Conservation (phyloP, 2,329 filamentous ascomycete genomes). For the Colletotrichum paranaense region DNA sequence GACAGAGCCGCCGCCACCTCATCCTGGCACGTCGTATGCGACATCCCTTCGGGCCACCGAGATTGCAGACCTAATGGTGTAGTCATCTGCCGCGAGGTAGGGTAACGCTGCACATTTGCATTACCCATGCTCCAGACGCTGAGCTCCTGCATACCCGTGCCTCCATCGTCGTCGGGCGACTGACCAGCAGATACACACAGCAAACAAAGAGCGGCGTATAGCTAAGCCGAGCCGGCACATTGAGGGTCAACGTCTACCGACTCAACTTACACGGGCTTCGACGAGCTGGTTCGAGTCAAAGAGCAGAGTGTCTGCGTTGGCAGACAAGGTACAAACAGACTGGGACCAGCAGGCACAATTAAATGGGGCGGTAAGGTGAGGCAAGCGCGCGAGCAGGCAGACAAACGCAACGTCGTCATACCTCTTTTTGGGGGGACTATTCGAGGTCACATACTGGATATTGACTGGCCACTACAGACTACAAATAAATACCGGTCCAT, state of each 20-base stretch:
- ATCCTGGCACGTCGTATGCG: slow-evolving; percentile 21
- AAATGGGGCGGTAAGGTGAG: neutral
- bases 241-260: neutral
- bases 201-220: neutral
- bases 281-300: neutral
- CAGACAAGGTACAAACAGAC: neutral
- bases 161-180: slow-evolving; percentile 24
- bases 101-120: slow-evolving; percentile 18
- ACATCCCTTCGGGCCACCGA: slow-evolving; percentile 2
- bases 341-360: neutral
- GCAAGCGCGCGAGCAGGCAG: slow-evolving; percentile 2
- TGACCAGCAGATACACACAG: slow-evolving; percentile 1
- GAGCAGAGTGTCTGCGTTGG: neutral
- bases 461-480: slow-evolving; percentile 28
- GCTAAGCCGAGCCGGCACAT: neutral
- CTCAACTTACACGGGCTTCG: neutral
- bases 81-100: slow-evolving; percentile 21
- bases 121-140: slow-evolving; percentile 14
- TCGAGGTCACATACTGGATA: neutral
- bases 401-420: slow-evolving; percentile 29
- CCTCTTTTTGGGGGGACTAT: neutral
- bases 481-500: slow-evolving; percentile 24
- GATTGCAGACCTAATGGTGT: neutral
- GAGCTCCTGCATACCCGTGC: slow-evolving; percentile 33
- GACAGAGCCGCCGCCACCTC: slow-evolving; percentile 32